These are phyloP conservation scores for Fusarium sambucinum DNA, from an alignment of 2,329 filamentous ascomycete species.

Conservation along the genomic window DNA sequence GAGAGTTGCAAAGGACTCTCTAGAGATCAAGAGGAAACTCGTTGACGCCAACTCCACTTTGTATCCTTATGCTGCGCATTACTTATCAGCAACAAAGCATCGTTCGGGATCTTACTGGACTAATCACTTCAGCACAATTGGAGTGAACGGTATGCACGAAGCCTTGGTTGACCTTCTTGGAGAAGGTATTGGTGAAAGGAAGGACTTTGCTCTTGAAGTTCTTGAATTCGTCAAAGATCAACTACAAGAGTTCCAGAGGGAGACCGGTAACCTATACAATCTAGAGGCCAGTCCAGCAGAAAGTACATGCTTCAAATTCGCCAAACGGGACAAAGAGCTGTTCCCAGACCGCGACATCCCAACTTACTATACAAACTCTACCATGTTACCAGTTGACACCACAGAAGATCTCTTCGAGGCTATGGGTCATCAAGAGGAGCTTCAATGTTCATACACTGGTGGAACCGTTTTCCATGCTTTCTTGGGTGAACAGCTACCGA, in stretches of 20 bases:
- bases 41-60: constrained; percentile 31
- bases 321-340: constrained; percentile 33
- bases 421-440: constrained; percentile 32
- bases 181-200: not conserved
- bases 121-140: constrained; percentile 45
- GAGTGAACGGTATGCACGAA: constrained; percentile 44
- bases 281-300: constrained; percentile 42
- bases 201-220: constrained; percentile 28
- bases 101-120: constrained; percentile 45
- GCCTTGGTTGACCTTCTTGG: constrained; percentile 26
- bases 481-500: constrained; percentile 36
- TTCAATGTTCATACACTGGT: constrained; percentile 44
- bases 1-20: constrained; percentile 38
- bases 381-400: constrained; percentile 41
- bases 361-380: constrained; percentile 43
- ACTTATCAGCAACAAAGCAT: constrained; percentile 35
- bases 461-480: constrained; percentile 45
- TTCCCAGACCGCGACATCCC: constrained; percentile 29
- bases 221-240: constrained; percentile 41
- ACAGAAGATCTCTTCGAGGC: constrained; percentile 45
- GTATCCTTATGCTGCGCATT: constrained; percentile 43
- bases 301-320: constrained; percentile 46
- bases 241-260: constrained; percentile 37
- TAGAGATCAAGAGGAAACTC: constrained; percentile 42
- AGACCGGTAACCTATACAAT: constrained; percentile 42